Evolutionary conservation across 75 land plant species (phyloP).

Genomic region (Pinus taeda): DNA sequence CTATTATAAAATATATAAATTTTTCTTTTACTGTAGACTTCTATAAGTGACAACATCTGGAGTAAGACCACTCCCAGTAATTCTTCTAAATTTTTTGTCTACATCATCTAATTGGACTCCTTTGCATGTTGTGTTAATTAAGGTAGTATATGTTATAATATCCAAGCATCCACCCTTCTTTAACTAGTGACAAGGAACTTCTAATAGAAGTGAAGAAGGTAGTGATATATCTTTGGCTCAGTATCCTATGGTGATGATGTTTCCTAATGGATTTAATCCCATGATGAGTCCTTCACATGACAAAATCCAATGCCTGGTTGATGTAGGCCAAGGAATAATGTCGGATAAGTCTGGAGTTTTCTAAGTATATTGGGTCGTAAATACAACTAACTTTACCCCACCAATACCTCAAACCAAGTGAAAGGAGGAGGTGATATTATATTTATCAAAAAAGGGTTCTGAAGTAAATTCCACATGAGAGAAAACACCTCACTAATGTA

Average conservation of each 20-base stretch:
- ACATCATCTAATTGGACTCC: constrained; percentile 67
- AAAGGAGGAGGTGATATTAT: neutral
- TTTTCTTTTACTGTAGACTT: constrained; percentile 35
- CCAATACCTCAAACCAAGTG: neutral
- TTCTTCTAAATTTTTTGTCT: constrained; percentile 52
- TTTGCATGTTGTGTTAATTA: constrained; percentile 69
- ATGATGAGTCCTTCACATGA: too few species aligned
- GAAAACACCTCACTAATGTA: neutral
- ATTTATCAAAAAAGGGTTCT: too few species aligned
- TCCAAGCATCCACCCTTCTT: constrained; percentile 59
- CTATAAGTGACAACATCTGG: constrained; percentile 77
- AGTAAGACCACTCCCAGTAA: constrained; percentile 57
- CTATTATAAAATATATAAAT: too few species aligned
- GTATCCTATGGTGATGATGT: too few species aligned
- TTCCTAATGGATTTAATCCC: too few species aligned
- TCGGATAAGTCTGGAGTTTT: too few species aligned
- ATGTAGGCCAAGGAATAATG: too few species aligned
- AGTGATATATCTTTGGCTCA: too few species aligned
- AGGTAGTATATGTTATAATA: constrained; percentile 71
- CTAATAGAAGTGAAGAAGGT: too few species aligned
- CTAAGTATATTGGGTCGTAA: neutral
- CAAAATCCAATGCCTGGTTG: too few species aligned
- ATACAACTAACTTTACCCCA: neutral
- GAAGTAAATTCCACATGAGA: too few species aligned
- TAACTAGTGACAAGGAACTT: neutral